Conservation (phyloP, 75 land plant species). For the Cunninghamia lanceolata region DNA sequence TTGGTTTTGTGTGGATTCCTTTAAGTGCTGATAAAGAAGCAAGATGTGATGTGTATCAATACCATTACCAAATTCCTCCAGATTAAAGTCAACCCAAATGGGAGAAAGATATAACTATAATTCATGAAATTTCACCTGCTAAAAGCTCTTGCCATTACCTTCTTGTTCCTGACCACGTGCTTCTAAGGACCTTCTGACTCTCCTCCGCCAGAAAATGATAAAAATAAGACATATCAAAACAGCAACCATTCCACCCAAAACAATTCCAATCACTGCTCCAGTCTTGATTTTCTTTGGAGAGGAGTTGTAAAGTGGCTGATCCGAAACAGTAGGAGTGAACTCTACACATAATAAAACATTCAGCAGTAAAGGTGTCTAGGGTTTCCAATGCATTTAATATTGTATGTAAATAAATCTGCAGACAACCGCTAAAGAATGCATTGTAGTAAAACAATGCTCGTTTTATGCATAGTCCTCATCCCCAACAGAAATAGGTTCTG, state of each 20-base stretch:
- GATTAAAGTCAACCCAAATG: neutral
- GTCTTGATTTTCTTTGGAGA: slow-evolving; percentile 14
- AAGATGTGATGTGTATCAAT: neutral
- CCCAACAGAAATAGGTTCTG: neutral
- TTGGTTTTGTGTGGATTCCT: slow-evolving; percentile 23
- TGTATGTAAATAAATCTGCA: neutral
- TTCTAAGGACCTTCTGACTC: neutral
- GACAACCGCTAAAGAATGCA: neutral
- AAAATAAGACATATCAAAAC: slow-evolving; percentile 11
- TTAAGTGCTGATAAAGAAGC: slow-evolving; percentile 26
- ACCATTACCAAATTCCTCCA: neutral
- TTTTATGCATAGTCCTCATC: no score
- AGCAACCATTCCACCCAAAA: slow-evolving; percentile 23
- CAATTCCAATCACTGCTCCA: slow-evolving; percentile 22
- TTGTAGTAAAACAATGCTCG: neutral
- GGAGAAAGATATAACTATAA: neutral
- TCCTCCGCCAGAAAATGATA: slow-evolving; percentile 9
- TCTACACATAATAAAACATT: slow-evolving; percentile 24
- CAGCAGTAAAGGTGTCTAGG: neutral
- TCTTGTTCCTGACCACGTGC: slow-evolving; percentile 20
- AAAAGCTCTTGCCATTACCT: slow-evolving; percentile 15
- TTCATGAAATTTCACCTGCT: neutral
- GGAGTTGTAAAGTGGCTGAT: slow-evolving; percentile 17
- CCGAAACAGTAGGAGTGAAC: slow-evolving; percentile 40
- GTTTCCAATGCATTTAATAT: neutral